Percentiles rank a stretch among this genome's conserved stretches.
Conservation (phyloP, 768 basidiomycete genomes). For the Lactarius hatsudake region DNA sequence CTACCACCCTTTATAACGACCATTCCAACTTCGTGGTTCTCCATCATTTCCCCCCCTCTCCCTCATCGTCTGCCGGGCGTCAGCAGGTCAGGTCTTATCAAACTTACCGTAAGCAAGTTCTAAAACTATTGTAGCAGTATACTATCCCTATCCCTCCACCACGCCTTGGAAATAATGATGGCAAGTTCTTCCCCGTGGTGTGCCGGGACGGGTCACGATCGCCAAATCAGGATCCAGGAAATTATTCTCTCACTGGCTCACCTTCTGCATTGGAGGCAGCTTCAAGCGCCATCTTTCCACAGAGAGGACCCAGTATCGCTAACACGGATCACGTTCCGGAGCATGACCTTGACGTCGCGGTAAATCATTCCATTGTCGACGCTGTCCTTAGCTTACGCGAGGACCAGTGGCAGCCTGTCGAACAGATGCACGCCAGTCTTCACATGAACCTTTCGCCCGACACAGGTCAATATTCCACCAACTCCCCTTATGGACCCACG, state of each 20-base stretch:
- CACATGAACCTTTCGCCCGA: background rate
- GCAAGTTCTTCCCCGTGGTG: too few species aligned
- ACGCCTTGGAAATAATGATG: too few species aligned
- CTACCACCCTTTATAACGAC: too few species aligned
- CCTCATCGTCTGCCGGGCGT: too few species aligned
- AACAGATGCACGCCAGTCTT: background rate
- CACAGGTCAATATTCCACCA: background rate
- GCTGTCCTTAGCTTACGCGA: background rate
- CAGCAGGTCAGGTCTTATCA: too few species aligned
- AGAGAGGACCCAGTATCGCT: background rate
- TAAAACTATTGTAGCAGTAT: too few species aligned
- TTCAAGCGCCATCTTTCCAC: background rate
- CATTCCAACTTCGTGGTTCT: too few species aligned
- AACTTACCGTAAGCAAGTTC: too few species aligned
- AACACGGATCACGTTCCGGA: background rate
- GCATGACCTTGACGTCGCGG: too few species aligned
- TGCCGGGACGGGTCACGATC: too few species aligned
- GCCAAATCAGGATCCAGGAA: background rate
- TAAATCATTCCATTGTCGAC: background rate
- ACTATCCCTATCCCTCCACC: too few species aligned
- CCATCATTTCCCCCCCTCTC: too few species aligned
- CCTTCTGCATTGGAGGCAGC: background rate
- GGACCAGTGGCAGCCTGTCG: background rate
- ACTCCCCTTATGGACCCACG: background rate
- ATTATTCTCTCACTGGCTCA: background rate